Evolutionary conservation across 2,329 filamentous ascomycete genomes (phyloP), one percentile per base, ranked within the genome.

Genomic region (Thermomyces lanuginosus): DNA sequence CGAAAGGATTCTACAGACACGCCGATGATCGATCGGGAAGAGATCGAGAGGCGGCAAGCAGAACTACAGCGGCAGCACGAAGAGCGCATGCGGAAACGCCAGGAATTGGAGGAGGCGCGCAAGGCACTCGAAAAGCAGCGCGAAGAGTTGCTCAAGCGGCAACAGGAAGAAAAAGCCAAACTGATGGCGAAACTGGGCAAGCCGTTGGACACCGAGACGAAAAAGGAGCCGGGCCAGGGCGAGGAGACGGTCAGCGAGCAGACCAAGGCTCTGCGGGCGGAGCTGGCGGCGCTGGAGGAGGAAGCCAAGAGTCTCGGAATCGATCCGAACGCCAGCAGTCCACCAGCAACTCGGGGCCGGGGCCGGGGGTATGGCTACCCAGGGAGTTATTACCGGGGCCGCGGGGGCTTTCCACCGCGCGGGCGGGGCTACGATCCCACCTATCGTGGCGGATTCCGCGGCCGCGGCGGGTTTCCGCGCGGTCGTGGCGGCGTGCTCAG

Each of bases 21-120:
- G n/a, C 58, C 60, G 3, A 49, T 55, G 26, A 55, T 70, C 34
- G 59, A 72, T 35, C 49, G 50, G 3, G 66, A 63, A 36, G 63
- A 64, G 29, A 58, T 73, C 29, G 56, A 61, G 18, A 60, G 51
- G 29, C 60, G 61, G 31, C 67, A 72, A 38, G 60, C 60, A 32
- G 66, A 67, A 39, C 65, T 64, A 2, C 69, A 74, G 36, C 60
- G 56, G 28, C 53, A 53, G 2, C 58, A 68, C 27, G 69, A 73
- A 31, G 65, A 69, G 35, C 61, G 63, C 22, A 51, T 56, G 31
- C 56, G 49, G 37, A 63, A 63, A 40, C 52, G 56, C 10, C 60
- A 64, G 37, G 66, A 67, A 38, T 60, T 60, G 2, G 59, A 61
- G 34, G 55, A 58, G 29, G 58, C 60, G 22, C 58, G 57, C 13